Base-by-base conservation (phyloP, 352 stramenopile species). In the Globisporangium canariense region DNA sequence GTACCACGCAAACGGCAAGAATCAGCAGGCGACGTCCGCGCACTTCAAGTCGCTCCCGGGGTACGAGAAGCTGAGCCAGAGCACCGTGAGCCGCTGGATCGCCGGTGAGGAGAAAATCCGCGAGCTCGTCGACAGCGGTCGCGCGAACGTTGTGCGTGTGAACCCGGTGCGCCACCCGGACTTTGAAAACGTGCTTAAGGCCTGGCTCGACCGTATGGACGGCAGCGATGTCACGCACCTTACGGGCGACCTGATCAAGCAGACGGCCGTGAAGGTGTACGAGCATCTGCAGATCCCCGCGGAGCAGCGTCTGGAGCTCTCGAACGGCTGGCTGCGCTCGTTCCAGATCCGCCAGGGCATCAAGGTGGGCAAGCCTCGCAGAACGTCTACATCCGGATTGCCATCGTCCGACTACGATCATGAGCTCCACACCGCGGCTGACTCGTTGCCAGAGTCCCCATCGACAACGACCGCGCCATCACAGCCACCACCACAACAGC, bases 11-110 rank as follows among this genome's bases (percentile, higher is more conserved):
- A 61, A 70, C 8, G 64, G 64, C 2, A 49, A 56, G 30, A 70
- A 70, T 54, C 64, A 70, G 59, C 41, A 50, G 30, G 52, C 36
- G 45, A 70, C 65, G 8, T 16, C 65, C 1, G 34, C 51, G 58
- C 51, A 66, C 49, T 70, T 70, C 64, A 64, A 49, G 34, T 22
- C 18, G n/a, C 32, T 56, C 10, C 30, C 53, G 28, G 52, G 56
- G 3, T 68, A 61, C 54, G 49, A 59, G 20, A 71, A 65, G 20
- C 41, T 74, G 13, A 70, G 58, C n/a, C 64, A 74, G 63, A 58
- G 58, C 25, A 74, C 58, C 18, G 52, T 71, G 58, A 71, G 64
- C 45, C 68, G 68, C 38, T 74, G 65, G 58, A 38, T 74, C 7
- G 22, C 20, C 6, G 59, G 11, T 16, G 68, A 74, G 40, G 38